These are phyloP conservation scores for Cyclospora cayetanensis DNA, from an alignment of 169 alveolate genomes.

Conservation along the genomic window DNA sequence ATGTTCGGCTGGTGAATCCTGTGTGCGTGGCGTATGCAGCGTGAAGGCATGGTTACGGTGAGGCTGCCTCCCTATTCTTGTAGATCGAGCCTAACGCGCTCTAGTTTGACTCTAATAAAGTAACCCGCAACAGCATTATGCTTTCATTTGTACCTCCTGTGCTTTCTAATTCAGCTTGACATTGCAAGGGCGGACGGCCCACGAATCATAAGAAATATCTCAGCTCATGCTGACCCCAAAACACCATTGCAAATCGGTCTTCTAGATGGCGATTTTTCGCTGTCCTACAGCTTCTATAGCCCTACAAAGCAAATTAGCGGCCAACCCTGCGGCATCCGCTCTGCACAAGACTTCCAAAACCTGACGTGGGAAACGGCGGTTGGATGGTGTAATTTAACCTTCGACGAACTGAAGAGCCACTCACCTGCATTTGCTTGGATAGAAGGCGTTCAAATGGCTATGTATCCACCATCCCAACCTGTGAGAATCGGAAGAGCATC, in stretches of 20 bases:
- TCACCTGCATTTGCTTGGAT: constrained; percentile 39
- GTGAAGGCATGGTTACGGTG: constrained; percentile 53
- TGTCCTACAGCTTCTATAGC: constrained; percentile 36
- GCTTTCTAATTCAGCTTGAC: neutral
- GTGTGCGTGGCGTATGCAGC: constrained; percentile 23
- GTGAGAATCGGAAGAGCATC: neutral
- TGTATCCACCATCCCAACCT: constrained; percentile 46
- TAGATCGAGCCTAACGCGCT: too few relatives aligned
- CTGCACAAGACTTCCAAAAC: constrained; percentile 2
- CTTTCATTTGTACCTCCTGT: neutral
- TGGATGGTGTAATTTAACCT: constrained; percentile 12
- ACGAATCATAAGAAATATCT: neutral
- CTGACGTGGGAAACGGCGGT: constrained; percentile 25
- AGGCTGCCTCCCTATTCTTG: neutral
- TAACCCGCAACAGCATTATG: neutral
- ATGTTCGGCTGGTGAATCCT: neutral
- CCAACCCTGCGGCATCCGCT: constrained; percentile 29
- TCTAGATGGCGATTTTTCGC: constrained; percentile 11
- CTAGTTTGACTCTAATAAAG: neutral
- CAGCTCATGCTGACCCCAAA: constrained; percentile 28
- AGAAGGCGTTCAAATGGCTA: constrained; percentile 50
- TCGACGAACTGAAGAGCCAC: neutral
- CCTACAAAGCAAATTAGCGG: constrained; percentile 49
- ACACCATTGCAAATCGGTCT: constrained; percentile 21
- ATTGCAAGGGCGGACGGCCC: constrained; percentile 54